Conservation (phyloP, 2,329 filamentous ascomycete species). For the Colletotrichum sp. region DNA sequence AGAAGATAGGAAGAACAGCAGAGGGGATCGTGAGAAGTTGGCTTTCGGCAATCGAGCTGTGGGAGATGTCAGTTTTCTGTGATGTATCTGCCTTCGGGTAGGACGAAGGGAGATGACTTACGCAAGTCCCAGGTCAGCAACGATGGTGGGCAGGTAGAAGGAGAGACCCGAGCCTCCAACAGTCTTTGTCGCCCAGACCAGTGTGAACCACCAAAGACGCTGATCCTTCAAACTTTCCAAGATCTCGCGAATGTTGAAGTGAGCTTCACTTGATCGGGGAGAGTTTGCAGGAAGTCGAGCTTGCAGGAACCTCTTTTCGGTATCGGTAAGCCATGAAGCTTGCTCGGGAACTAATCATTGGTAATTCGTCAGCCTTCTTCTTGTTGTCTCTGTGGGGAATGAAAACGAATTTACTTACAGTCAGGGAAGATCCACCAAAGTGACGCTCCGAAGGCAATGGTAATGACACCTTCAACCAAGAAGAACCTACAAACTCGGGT, state of each 20-base stretch:
- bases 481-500: background rate
- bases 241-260: background rate
- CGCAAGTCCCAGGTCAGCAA: constrained; percentile 28
- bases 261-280: background rate
- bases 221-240: background rate
- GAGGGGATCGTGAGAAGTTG: background rate
- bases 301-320: background rate
- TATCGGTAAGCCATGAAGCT: background rate
- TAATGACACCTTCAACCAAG: background rate
- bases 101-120: constrained; percentile 24
- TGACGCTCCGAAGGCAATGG: background rate
- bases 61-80: background rate
- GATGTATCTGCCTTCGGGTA: background rate
- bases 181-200: background rate
- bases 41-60: background rate
- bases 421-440: background rate
- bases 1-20: background rate
- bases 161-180: constrained; percentile 48
- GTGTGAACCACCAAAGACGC: background rate
- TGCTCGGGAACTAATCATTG: background rate
- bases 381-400: background rate
- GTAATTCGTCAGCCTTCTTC: background rate
- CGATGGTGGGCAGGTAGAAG: constrained; percentile 19
- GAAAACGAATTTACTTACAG: background rate
- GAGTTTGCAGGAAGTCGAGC: background rate